A percentile compares a stretch with the other conserved stretches of the same genome.
Evolutionary conservation across 2,329 filamentous ascomycete species (phyloP).

Genomic region (Trichoderma afroharzianum): DNA sequence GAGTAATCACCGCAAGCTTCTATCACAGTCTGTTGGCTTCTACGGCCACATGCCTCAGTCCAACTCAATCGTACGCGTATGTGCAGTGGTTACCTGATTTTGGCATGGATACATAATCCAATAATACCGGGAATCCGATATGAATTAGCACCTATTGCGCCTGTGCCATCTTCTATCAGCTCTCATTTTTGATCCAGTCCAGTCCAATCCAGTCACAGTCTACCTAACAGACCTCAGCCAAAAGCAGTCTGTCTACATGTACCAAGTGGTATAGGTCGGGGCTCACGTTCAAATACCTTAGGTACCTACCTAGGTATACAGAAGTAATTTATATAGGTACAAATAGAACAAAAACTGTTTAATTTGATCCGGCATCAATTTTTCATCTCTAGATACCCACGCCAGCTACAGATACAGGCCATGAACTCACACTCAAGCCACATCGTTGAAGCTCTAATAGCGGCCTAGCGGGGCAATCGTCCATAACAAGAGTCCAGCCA

Average conservation of each 20-base stretch:
- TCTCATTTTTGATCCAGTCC: background rate
- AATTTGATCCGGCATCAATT: background rate
- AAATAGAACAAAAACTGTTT: background rate
- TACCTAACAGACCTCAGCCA: background rate
- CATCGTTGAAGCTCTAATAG: background rate
- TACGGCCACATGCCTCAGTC: background rate
- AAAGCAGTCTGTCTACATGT: background rate
- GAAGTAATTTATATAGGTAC: background rate
- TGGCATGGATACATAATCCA: background rate
- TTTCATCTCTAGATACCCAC: background rate
- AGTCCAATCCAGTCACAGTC: background rate
- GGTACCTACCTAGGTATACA: no score
- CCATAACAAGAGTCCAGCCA: no score
- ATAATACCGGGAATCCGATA: background rate
- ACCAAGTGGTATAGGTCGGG: background rate
- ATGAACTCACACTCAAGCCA: background rate
- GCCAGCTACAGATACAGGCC: background rate
- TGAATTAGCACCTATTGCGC: background rate
- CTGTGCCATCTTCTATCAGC: background rate
- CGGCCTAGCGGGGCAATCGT: background rate
- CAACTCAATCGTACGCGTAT: background rate
- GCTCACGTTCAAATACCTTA: background rate
- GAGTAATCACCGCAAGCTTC: background rate
- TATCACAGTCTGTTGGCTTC: constrained; percentile 15
- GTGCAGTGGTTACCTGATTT: background rate